Evolutionary conservation across 2,329 filamentous ascomycete genomes (phyloP), one percentile per base, ranked within the genome.

Genomic region (Grosmannia serpens): DNA sequence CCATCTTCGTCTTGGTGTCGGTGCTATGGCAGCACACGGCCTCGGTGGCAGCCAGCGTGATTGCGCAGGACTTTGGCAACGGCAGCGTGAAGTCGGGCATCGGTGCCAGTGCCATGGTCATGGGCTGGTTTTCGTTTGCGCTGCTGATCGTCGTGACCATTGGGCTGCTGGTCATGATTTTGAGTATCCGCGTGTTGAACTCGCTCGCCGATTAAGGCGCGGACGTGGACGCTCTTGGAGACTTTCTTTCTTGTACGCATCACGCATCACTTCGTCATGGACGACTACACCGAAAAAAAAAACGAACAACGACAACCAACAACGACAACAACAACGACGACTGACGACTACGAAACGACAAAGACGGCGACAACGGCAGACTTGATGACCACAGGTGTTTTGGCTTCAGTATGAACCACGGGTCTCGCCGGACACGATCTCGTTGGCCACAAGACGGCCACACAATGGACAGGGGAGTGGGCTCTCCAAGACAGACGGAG

Each of bases 101-200:
- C 15, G 91, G 91, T n/a, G 91, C 89, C 54, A 89, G 87, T 46
- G 92, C 94, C 59, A 97, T 99, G 89, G 89, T 96, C 22, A 79
- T 99, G 68, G 94, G 94, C 60, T 99, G 94, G 94, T 97, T 99
- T 73, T 89, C 89, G 49, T 97, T 99, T 69, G 87, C 89, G 26
- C 73, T 97, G 57, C 79, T 99, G 64, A 95, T 99, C 66, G 87
- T 97, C 62, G 92, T 97, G 57, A 97, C 92, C 54, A 94, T 97
- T 68, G 94, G 92, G 58, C 73, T 97, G 72, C 77, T 99, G 62
- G 88, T 96, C 68, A 97, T 97, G 91, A 96, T 96, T 67, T 76
- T 97, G 71, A 96, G 91, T 74, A 94, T 96, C 69, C 82, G 86
- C 65, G 80, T 96, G 59, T 75, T 96, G 64, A 80, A 84, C 65